Evolutionary conservation across 2,329 filamentous ascomycete species (phyloP).

Genomic region (Xylariaceae sp.): DNA sequence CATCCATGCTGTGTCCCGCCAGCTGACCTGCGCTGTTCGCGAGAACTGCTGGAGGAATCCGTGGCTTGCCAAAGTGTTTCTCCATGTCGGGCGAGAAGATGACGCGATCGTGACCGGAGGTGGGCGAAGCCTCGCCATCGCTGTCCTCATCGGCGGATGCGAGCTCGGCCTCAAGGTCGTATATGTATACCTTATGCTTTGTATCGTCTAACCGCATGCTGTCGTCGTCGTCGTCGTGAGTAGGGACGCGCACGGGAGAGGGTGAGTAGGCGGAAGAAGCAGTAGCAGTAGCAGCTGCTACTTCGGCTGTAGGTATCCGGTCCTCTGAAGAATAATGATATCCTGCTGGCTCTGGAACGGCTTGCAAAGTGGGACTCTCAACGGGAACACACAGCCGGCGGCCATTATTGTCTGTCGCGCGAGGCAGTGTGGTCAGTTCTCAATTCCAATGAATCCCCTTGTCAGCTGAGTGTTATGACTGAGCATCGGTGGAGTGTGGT

Average conservation of each 20-base stretch:
- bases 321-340: constrained; percentile 13
- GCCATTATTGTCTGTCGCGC: constrained; percentile 52
- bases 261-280: constrained; percentile 15
- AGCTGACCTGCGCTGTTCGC: constrained; percentile 50
- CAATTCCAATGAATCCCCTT: constrained; percentile 15
- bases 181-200: constrained; percentile 82
- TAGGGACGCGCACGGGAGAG: not conserved
- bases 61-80: constrained; percentile 67
- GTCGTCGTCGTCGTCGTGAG: constrained; percentile 37
- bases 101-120: constrained; percentile 52
- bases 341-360: constrained; percentile 16
- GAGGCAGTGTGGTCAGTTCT: constrained; percentile 23
- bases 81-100: constrained; percentile 83
- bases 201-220: constrained; percentile 82
- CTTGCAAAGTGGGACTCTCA: constrained; percentile 39
- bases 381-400: constrained; percentile 62
- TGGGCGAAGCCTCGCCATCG: constrained; percentile 36
- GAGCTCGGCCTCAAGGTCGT: constrained; percentile 84
- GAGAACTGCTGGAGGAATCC: constrained; percentile 62
- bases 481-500: too few relatives aligned
- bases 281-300: constrained; percentile 14
- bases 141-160: constrained; percentile 37
- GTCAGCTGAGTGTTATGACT: too few relatives aligned
- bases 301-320: constrained; percentile 7
- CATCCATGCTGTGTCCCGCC: constrained; percentile 36